Base-by-base conservation (phyloP, 805 yeast species). In the Candida broadrunensis region DNA sequence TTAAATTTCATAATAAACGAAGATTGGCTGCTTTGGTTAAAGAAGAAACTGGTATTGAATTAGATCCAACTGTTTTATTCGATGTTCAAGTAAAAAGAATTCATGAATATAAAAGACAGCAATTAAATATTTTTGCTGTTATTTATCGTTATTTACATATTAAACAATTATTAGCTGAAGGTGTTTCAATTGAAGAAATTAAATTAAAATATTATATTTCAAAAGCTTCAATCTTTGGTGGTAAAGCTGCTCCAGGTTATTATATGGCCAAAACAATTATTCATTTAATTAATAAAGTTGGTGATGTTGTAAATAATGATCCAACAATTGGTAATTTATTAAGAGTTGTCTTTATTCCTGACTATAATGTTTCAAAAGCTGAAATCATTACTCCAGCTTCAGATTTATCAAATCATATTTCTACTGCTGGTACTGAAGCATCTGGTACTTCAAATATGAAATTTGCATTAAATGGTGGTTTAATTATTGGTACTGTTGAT, bases 191-290 rank as follows among this genome's bases (percentile, higher is more conserved):
- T 33, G 72, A 68, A 6, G 73, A 68, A 25, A 68, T 69, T 44
- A 84, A 88, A 64, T 72, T 85, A 55, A 70, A 73, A 34, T 76
- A 78, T 55, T 80, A 75, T 61, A 76, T 80, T 44, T 83, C 96
- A 44, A 86, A 84, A 58, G 93, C 86, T 42, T 76, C 81, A 33
- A 77, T 89, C 45, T 81, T 90, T 63, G 97, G 97, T 50, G 97
- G 97, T 59, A 89, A 90, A 67, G 85, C 95, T 44, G 97, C 97
- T 9, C 97, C 97, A n/a, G 97, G 97, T 49, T 89, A 89, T 63
- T 89, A 87, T 69, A 87, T 89, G 81, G 97, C 97, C 44, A 89
- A 89, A 67, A 78, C 85, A 43, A 86, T 89, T 56, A 90, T 89
- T 60, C 88, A 88, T 63, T 74, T 89, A 62, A 78, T 89, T 57